Evolutionary conservation across 83 land plant genomes (phyloP).

Genomic region (Picea engelmannii): DNA sequence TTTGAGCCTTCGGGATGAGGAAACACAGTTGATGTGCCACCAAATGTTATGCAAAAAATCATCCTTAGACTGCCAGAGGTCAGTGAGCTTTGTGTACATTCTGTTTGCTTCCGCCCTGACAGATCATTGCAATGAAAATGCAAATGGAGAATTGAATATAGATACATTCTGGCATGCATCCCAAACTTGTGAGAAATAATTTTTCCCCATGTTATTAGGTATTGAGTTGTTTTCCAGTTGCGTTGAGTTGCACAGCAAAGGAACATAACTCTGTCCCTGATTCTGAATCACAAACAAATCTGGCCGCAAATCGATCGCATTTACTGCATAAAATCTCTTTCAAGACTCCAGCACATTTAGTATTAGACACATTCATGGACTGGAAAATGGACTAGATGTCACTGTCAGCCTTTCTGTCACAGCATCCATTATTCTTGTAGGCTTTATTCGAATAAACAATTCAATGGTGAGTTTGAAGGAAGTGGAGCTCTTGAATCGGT

Average conservation of each 20-base stretch:
- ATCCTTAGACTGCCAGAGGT: constrained; percentile 50
- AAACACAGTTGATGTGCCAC: constrained; percentile 49
- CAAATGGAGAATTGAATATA: constrained; percentile 73
- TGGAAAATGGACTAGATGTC: neutral
- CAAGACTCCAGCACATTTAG: neutral
- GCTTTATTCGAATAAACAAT: neutral
- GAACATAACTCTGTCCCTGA: constrained; percentile 30
- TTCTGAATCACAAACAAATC: constrained; percentile 43
- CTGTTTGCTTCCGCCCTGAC: constrained; percentile 19
- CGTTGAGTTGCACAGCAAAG: constrained; percentile 75
- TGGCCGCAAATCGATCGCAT: constrained; percentile 80
- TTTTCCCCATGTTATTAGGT: neutral
- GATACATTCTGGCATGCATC: constrained; percentile 69
- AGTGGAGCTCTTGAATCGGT: constrained; percentile 4
- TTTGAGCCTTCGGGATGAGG: constrained; percentile 94
- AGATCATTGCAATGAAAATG: constrained; percentile 37
- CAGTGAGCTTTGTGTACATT: constrained; percentile 30
- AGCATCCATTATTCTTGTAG: neutral
- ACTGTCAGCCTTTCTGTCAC: neutral
- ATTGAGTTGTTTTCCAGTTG: constrained; percentile 21
- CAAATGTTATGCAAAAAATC: constrained; percentile 64
- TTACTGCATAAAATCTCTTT: constrained; percentile 3
- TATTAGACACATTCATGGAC: constrained; percentile 12
- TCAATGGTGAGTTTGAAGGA: neutral
- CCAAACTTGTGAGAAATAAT: constrained; percentile 78